These are phyloP conservation scores for Myochromella boudieri DNA, from an alignment of 768 basidiomycete species.

Conservation along the genomic window DNA sequence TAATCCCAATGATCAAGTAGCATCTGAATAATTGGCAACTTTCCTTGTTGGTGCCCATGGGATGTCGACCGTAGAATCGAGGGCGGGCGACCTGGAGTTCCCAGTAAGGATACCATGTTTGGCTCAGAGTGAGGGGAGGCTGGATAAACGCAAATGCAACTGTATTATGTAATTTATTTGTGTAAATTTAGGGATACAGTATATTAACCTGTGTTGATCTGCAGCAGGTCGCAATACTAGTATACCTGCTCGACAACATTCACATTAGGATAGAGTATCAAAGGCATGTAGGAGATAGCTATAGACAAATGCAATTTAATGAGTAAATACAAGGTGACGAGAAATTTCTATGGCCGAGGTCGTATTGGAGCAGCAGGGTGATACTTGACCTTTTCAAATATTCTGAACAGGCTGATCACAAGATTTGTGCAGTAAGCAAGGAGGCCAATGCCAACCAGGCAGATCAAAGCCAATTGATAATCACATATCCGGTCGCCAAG, in stretches of 20 bases:
- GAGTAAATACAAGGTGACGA: too few relatives aligned
- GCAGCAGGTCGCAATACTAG: too few relatives aligned
- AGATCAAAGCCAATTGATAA: conserved; percentile 74
- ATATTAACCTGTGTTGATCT: too few relatives aligned
- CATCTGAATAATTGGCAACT: conserved; percentile 3
- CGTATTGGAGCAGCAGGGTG: conserved; percentile 38
- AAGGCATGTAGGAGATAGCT: too few relatives aligned
- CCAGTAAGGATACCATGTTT: conserved; percentile 6
- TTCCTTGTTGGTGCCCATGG: background rate
- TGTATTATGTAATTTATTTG: too few relatives aligned
- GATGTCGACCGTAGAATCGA: conserved; percentile 3
- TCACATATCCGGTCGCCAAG: conserved; percentile 67
- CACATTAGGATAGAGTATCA: too few relatives aligned
- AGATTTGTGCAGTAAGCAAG: conserved; percentile 83
- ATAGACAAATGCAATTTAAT: too few relatives aligned
- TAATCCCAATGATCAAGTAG: conserved; percentile 33
- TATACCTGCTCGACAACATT: too few relatives aligned
- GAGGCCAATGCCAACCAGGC: conserved; percentile 74
- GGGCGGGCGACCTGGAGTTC: background rate
- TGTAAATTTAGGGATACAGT: too few relatives aligned
- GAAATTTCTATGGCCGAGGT: too few relatives aligned
- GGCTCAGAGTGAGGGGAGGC: too few relatives aligned
- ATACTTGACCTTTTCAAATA: conserved; percentile 89
- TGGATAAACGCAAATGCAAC: too few relatives aligned
- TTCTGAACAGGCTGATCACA: conserved; percentile 80